Percentiles rank a stretch among this genome's conserved stretches.
Conservation (phyloP, 257 asterid genomes). For the Plectranthus barbatus region DNA sequence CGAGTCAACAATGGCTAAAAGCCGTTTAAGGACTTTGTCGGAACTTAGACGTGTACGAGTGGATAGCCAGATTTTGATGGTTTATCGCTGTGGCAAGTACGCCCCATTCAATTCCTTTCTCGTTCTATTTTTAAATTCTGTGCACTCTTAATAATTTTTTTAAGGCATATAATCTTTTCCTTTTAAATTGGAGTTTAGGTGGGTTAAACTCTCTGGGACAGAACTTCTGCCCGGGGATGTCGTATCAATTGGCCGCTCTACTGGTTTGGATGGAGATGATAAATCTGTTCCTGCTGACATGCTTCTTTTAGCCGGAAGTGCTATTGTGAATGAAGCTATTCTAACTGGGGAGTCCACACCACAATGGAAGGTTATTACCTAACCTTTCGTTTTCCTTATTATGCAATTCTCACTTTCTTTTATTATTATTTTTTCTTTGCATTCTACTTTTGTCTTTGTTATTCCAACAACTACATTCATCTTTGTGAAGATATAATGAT, state of each 20-base stretch:
- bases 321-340: slow-evolving; percentile 96
- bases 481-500: no score
- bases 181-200: slow-evolving; percentile 39
- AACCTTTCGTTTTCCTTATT: not conserved
- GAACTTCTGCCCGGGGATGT: slow-evolving; percentile 96
- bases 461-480: not conserved
- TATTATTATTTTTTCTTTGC: not conserved
- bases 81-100: slow-evolving; percentile 95
- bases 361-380: slow-evolving; percentile 84
- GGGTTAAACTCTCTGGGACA: slow-evolving; percentile 88
- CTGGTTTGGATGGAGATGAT: slow-evolving; percentile 78
- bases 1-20: slow-evolving; percentile 98
- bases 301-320: slow-evolving; percentile 97
- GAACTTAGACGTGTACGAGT: slow-evolving; percentile 97
- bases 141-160: not conserved
- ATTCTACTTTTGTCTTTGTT: not conserved
- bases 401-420: not conserved
- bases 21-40: slow-evolving; percentile 84
- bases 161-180: slow-evolving; percentile 17
- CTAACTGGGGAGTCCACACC: slow-evolving; percentile 98
- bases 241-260: slow-evolving; percentile 94
- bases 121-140: not conserved
- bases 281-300: slow-evolving; percentile 97
- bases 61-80: slow-evolving; percentile 83
- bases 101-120: slow-evolving; percentile 22